Conservation (phyloP, 345 rosid species). For the Salix brachista region DNA sequence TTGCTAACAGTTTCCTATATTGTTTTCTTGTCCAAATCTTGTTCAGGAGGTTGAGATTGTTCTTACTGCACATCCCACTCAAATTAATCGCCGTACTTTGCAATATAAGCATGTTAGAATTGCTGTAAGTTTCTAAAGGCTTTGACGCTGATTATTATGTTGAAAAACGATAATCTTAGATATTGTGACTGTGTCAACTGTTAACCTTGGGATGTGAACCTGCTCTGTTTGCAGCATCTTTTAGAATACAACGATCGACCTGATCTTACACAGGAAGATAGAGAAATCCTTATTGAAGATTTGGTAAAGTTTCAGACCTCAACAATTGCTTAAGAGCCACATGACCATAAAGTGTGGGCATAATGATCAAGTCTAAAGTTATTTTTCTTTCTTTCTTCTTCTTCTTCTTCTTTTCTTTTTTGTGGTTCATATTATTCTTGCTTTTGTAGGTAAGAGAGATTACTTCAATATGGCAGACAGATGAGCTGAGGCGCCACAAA, state of each 20-base stretch:
- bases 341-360: neutral
- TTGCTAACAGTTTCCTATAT: neutral
- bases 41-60: slow-evolving; percentile 91
- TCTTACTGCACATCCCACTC: slow-evolving; percentile 98
- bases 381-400: neutral
- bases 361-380: neutral
- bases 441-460: slow-evolving; percentile 75
- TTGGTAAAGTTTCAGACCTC: slow-evolving; percentile 49
- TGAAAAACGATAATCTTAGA: neutral
- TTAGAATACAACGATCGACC: slow-evolving; percentile 79
- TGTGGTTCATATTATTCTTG: slow-evolving; percentile 11
- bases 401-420: neutral
- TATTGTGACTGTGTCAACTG: neutral
- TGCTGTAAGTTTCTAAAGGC: slow-evolving; percentile 53
- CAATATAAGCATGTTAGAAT: slow-evolving; percentile 93
- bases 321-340: neutral
- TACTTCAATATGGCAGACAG: slow-evolving; percentile 91
- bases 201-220: slow-evolving; percentile 13
- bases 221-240: slow-evolving; percentile 60
- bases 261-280: slow-evolving; percentile 88
- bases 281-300: slow-evolving; percentile 87
- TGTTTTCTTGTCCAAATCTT: slow-evolving; percentile 13
- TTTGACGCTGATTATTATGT: slow-evolving; percentile 11
- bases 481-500: slow-evolving; percentile 91
- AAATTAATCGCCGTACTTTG: slow-evolving; percentile 88